Base-by-base conservation (phyloP, 768 basidiomycete species). In the Boletellus ananiceps region DNA sequence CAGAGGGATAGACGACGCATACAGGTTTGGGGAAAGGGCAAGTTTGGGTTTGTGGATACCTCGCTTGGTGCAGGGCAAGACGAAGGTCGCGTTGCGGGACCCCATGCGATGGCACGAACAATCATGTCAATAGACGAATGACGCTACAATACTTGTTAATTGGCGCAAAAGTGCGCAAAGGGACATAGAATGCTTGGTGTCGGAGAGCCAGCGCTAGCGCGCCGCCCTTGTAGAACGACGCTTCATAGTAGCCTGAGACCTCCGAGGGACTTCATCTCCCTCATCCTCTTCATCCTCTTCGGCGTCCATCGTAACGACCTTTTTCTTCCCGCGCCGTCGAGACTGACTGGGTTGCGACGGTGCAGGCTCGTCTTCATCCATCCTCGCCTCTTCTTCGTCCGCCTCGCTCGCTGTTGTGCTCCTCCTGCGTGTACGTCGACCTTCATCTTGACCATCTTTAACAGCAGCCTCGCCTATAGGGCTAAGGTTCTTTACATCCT, bases 21-120 rank as follows among this genome's bases (percentile, higher is more conserved):
- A 59, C 82, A 84, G 59, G 84, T 86, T 31, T 93, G 93, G 81
- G 94, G 93, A 21, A 90, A 86, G 59, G 90, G 83, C 50, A 77
- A 78, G 40, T 97, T 97, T 65, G 93, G 93, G 16, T 96, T 95
- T 67, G 77, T 81, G 9, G 74, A 83, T 57, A 70, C 73, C 56
- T 58, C 60, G 2, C 58, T 67, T 23, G 61, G 49, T 40, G 23
- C 55, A 8, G 55, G 56, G 32, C 65, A 56, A 21, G 75, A 75
- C 37, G 77, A 76, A 25, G 78, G 76, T 4, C 74, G 71, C 32
- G 77, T 83, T 48, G 55, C 35, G 11, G 55, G 52, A 39, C 57
- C 58, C 25, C 55, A 14, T 19, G 50, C 54, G 19, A 56, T 40
- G 46, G 51, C 50, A 47, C 39, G 39, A 9, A 65, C 19, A 40